Conservation (phyloP, 169 alveolate genomes). For the Amoebophrya sp. region DNA sequence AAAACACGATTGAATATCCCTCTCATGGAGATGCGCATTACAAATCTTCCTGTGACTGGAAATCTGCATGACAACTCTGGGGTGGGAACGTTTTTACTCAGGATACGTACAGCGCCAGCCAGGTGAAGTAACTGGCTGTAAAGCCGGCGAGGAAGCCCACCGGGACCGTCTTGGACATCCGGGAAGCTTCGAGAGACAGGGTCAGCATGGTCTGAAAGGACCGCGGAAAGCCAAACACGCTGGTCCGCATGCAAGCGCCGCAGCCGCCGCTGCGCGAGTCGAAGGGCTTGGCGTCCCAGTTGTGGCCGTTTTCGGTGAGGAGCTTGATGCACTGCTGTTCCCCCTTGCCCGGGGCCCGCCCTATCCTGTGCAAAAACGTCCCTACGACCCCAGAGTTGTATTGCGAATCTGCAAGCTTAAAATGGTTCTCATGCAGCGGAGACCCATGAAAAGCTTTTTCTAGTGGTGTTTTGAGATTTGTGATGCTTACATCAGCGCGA, state of each 20-base stretch:
- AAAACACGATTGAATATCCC: not conserved
- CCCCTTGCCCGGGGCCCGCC: not conserved
- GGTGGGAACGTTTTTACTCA: not conserved
- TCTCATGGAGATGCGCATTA: not conserved
- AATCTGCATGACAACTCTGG: not conserved
- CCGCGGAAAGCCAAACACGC: not conserved
- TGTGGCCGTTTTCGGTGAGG: not conserved
- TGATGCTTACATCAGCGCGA: too few relatives aligned
- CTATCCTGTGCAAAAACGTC: too few relatives aligned
- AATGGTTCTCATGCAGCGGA: too few relatives aligned
- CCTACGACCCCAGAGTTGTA: too few relatives aligned
- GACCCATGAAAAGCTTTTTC: too few relatives aligned
- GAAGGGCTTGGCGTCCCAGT: slow-evolving; percentile 6
- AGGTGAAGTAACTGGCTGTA: not conserved
- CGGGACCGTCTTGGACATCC: not conserved
- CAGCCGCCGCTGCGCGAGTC: slow-evolving; percentile 3
- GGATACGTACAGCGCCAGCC: not conserved
- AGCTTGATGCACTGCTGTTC: not conserved
- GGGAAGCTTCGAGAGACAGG: not conserved
- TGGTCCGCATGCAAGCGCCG: not conserved
- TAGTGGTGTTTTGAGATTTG: too few relatives aligned
- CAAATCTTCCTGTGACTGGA: not conserved
- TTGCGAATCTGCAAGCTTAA: too few relatives aligned
- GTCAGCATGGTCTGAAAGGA: not conserved
- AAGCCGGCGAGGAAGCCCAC: not conserved